Conservation (phyloP, 2,329 filamentous ascomycete species). For the Fusarium luffae region DNA sequence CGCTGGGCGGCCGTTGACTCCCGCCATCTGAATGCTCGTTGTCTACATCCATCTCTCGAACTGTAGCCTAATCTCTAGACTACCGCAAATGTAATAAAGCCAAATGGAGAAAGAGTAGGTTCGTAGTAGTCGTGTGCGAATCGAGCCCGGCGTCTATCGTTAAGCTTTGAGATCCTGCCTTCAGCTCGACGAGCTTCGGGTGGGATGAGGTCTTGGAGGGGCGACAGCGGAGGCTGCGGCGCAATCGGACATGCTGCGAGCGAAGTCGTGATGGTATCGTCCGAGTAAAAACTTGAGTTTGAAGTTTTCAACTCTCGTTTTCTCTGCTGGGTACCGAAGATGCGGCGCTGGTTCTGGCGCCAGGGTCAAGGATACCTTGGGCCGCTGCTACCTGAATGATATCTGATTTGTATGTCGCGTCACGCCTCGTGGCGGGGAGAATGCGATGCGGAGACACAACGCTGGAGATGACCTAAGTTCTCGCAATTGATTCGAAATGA, state of each 20-base stretch:
- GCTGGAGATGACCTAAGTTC: slow-evolving; percentile 19
- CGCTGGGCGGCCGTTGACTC: slow-evolving; percentile 48
- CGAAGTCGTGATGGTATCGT: slow-evolving; percentile 19
- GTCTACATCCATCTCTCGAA: slow-evolving; percentile 49
- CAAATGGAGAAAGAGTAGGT: not conserved
- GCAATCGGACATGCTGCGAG: slow-evolving; percentile 46
- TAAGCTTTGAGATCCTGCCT: slow-evolving; percentile 18
- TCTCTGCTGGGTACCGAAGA: not conserved
- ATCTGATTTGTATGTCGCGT: slow-evolving; percentile 26
- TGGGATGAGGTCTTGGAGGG: slow-evolving; percentile 35
- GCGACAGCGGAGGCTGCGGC: slow-evolving; percentile 28
- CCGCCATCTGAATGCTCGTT: slow-evolving; percentile 45
- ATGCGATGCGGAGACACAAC: slow-evolving; percentile 29
- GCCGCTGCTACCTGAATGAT: slow-evolving; percentile 15
- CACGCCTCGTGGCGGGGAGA: slow-evolving; percentile 26
- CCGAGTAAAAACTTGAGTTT: slow-evolving; percentile 25
- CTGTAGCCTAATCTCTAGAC: slow-evolving; percentile 16
- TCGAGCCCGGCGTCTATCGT: slow-evolving; percentile 6
- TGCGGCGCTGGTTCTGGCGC: not conserved
- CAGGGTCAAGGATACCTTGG: slow-evolving; percentile 10
- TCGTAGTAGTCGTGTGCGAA: slow-evolving; percentile 4
- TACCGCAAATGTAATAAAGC: slow-evolving; percentile 8
- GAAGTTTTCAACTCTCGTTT: slow-evolving; percentile 6
- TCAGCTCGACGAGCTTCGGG: slow-evolving; percentile 34
- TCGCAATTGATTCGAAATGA: slow-evolving; percentile 11